A percentile compares a stretch with the other conserved stretches of the same genome.
phyloP scores from a whole-genome alignment of 2,329 filamentous ascomycete species.

The Colletotrichum tamarilloi region DNA sequence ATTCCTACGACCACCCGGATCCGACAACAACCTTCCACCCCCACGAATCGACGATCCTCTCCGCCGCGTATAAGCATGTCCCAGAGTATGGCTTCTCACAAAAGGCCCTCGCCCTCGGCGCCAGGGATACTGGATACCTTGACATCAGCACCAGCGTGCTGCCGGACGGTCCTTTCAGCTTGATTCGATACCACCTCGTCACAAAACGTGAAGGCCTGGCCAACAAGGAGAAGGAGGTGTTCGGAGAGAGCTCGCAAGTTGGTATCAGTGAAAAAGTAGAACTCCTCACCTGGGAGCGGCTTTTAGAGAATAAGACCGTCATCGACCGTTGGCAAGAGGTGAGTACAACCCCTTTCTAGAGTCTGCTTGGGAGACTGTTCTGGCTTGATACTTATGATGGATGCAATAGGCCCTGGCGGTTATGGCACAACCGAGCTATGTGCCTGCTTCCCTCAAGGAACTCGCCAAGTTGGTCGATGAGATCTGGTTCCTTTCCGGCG shows the following conservation, averaged over 20 bases:
- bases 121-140: conserved; percentile 85
- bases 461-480: conserved; percentile 88
- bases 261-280: conserved; percentile 73
- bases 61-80: conserved; percentile 82
- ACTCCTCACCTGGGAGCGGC: conserved; percentile 77
- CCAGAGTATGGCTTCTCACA: conserved; percentile 85
- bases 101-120: conserved; percentile 78
- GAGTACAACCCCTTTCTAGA: conserved; percentile 31
- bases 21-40: conserved; percentile 71
- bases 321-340: conserved; percentile 90
- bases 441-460: conserved; percentile 81
- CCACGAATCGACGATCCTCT: conserved; percentile 81
- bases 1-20: conserved; percentile 77
- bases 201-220: conserved; percentile 73
- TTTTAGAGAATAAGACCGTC: conserved; percentile 79
- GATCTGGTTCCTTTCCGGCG: conserved; percentile 88
- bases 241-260: conserved; percentile 46
- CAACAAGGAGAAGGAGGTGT: conserved; percentile 49
- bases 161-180: conserved; percentile 80
- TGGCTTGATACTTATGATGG: neutral
- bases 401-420: conserved; percentile 79
- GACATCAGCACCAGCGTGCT: conserved; percentile 89
- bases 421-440: conserved; percentile 86
- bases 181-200: conserved; percentile 83
- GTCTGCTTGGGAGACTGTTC: neutral